These are phyloP conservation scores for Vaccinium corymbosum DNA, from an alignment of 148 eudicot genomes.

Conservation along the genomic window DNA sequence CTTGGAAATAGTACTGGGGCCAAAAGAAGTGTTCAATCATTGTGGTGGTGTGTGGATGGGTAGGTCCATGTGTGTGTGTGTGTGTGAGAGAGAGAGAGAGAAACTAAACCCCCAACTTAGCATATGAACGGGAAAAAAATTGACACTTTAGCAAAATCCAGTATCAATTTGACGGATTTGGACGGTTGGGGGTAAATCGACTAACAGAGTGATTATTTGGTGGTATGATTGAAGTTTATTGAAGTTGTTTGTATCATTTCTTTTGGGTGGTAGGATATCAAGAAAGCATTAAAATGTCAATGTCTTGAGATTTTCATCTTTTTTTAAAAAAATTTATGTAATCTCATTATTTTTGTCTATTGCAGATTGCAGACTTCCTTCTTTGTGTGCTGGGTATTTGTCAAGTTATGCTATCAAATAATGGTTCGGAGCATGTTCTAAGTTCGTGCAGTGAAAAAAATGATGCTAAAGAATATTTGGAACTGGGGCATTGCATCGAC, in stretches of 20 bases:
- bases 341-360: constrained; percentile 4
- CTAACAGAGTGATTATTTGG: no score
- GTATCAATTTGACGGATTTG: no score
- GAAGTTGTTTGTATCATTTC: not conserved
- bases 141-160: no score
- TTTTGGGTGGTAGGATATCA: not conserved
- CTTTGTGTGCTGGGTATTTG: constrained; percentile 47
- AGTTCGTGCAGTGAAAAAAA: constrained; percentile 48
- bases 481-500: constrained; percentile 21
- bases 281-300: no score
- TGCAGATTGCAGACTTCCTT: constrained; percentile 40
- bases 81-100: no score
- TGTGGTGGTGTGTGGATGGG: no score
- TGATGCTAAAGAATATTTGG: constrained; percentile 37
- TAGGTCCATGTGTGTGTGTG: no score
- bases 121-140: no score
- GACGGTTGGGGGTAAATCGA: no score
- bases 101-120: no score
- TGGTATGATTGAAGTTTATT: no score
- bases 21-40: constrained; percentile 13
- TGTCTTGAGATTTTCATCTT: not conserved
- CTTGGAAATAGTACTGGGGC: constrained; percentile 29
- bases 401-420: constrained; percentile 25
- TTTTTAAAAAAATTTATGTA: not conserved
- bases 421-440: constrained; percentile 30